These are phyloP conservation scores for Vigna unguiculata DNA, from an alignment of 306 rosid species.

Conservation along the genomic window DNA sequence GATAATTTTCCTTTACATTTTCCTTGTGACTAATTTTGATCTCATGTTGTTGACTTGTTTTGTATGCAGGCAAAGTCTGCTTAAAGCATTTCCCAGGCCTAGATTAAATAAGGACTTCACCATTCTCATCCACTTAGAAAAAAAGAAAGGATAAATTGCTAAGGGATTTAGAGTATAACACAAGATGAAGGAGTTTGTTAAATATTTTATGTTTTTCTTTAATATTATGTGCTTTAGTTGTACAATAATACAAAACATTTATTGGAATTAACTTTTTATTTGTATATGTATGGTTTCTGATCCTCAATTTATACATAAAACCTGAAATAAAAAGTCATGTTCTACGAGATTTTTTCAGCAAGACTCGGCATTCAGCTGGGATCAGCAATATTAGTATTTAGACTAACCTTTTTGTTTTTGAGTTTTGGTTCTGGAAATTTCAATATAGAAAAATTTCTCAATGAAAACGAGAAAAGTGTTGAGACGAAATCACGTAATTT, in stretches of 20 bases:
- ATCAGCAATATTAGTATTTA: too few species aligned
- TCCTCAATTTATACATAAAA: background rate
- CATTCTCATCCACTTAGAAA: background rate
- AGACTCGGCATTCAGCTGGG: too few species aligned
- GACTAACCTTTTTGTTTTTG: too few species aligned
- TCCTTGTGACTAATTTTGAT: slow-evolving; percentile 26
- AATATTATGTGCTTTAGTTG: slow-evolving; percentile 14
- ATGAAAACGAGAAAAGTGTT: too few species aligned
- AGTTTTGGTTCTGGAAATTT: too few species aligned
- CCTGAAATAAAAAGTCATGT: too few species aligned
- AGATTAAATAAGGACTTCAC: slow-evolving; percentile 45
- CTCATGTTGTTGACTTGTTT: slow-evolving; percentile 24
- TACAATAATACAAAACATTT: background rate
- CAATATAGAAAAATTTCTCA: too few species aligned
- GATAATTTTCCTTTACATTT: too few species aligned
- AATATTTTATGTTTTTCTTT: background rate
- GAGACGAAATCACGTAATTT: too few species aligned
- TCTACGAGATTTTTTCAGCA: too few species aligned
- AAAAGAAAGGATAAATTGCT: slow-evolving; percentile 10
- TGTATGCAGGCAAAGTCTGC: slow-evolving; percentile 68
- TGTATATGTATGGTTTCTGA: background rate
- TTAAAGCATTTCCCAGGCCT: slow-evolving; percentile 61
- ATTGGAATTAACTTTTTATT: slow-evolving; percentile 14
- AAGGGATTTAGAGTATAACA: slow-evolving; percentile 6
- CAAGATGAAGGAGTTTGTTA: background rate